phyloP scores from a whole-genome alignment of 441 rosid species.

The Iberis amara region DNA sequence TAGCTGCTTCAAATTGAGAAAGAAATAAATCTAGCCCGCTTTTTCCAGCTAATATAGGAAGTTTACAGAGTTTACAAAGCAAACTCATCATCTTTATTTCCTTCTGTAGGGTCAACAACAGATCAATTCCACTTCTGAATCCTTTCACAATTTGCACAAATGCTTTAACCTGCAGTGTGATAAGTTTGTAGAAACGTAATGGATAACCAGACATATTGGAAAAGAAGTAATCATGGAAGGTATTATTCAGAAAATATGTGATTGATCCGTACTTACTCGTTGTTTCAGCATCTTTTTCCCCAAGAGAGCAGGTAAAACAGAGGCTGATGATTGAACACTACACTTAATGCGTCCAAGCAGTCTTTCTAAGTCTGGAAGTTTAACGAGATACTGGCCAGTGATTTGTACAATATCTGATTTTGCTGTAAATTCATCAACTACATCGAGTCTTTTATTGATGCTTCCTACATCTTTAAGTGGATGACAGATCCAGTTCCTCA shows the following conservation, averaged over 20 bases:
- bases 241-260: slow-evolving; percentile 6
- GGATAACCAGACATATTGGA: not conserved
- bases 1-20: slow-evolving; percentile 82
- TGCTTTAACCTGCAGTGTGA: slow-evolving; percentile 59
- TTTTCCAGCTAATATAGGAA: slow-evolving; percentile 54
- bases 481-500: slow-evolving; percentile 92
- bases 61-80: slow-evolving; percentile 49
- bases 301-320: slow-evolving; percentile 56
- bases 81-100: slow-evolving; percentile 41
- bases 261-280: slow-evolving; percentile 48
- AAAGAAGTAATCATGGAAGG: slow-evolving; percentile 9
- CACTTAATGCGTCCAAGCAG: slow-evolving; percentile 75
- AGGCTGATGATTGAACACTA: slow-evolving; percentile 58
- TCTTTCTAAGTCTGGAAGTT: slow-evolving; percentile 85
- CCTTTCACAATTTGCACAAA: slow-evolving; percentile 88
- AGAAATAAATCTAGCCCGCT: slow-evolving; percentile 60
- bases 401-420: slow-evolving; percentile 50
- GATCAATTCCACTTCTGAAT: slow-evolving; percentile 65
- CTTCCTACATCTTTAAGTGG: slow-evolving; percentile 69
- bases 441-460: slow-evolving; percentile 78
- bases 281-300: slow-evolving; percentile 71
- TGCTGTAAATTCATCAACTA: slow-evolving; percentile 49
- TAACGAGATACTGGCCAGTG: slow-evolving; percentile 57
- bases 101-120: slow-evolving; percentile 53
- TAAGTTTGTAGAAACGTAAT: slow-evolving; percentile 12